Conservation (phyloP, 106 monocot genomes). For the Dendrobium chrysotoxum region DNA sequence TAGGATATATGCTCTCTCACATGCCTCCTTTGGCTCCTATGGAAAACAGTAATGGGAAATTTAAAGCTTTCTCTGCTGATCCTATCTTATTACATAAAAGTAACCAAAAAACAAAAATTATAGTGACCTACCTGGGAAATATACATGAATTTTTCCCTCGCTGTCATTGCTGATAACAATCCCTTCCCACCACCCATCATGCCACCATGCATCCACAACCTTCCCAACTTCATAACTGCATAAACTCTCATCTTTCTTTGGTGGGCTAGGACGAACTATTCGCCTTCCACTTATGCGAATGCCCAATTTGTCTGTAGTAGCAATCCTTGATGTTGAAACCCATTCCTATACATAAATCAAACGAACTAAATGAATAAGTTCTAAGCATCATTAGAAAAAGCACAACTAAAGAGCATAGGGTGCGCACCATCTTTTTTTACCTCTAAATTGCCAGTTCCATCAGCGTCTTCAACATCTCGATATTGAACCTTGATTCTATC, state of each 20-base stretch:
- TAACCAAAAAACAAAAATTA: background rate
- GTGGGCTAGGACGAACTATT: constrained; percentile 53
- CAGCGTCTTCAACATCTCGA: constrained; percentile 71
- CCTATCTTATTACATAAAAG: no score
- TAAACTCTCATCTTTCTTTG: background rate
- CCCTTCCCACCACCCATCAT: constrained; percentile 99
- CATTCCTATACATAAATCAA: constrained; percentile 50
- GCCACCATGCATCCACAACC: constrained; percentile 87
- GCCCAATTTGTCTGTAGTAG: constrained; percentile 45
- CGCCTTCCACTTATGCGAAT: constrained; percentile 44
- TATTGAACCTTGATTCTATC: constrained; percentile 78
- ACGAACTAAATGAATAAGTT: background rate
- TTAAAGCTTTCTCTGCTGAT: no score
- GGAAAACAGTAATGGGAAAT: no score
- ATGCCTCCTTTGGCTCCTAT: no score
- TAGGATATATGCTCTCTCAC: no score
- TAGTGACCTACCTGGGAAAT: constrained; percentile 62
- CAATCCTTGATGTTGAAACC: constrained; percentile 42
- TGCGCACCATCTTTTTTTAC: constrained; percentile 17
- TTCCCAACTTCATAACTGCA: constrained; percentile 36
- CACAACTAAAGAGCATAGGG: background rate
- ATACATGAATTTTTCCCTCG: constrained; percentile 47
- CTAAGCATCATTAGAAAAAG: background rate
- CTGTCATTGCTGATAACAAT: constrained; percentile 38
- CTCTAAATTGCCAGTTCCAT: constrained; percentile 55